Evolutionary conservation across 179 eudicot species (phyloP).

Genomic region (Silene noctiflora): DNA sequence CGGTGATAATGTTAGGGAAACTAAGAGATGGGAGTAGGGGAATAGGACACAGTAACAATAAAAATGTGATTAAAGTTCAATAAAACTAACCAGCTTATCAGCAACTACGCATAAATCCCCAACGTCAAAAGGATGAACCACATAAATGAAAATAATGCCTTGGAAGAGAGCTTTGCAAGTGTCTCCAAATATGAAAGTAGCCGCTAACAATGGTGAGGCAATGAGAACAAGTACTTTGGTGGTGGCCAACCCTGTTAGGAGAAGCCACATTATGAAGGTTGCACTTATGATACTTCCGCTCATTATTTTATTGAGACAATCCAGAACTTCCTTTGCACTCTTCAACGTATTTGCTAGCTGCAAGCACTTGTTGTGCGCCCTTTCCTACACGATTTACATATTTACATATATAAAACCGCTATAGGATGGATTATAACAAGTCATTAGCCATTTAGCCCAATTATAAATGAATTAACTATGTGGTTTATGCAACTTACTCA

Average conservation of each 20-base stretch:
- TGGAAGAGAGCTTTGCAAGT: conserved; percentile 25
- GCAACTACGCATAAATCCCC: conserved; percentile 28
- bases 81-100: conserved; percentile 17
- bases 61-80: neutral
- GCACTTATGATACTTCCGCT: conserved; percentile 12
- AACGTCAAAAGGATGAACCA: conserved; percentile 28
- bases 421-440: neutral
- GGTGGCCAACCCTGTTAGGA: conserved; percentile 22
- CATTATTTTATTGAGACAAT: conserved; percentile 21
- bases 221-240: conserved; percentile 10
- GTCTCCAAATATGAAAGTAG: conserved; percentile 28
- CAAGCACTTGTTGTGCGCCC: conserved; percentile 19
- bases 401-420: no score
- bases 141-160: conserved; percentile 28
- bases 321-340: conserved; percentile 16
- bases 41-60: no score
- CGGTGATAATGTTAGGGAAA: no score
- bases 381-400: conserved; percentile 4
- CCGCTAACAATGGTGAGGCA: conserved; percentile 12
- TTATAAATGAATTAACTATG: neutral
- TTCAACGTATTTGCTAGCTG: conserved; percentile 21
- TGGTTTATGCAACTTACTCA: neutral
- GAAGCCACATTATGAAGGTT: conserved; percentile 26
- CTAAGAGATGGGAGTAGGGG: no score
- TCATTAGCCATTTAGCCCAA: neutral